Conservation (phyloP, 164 flowering plant genomes). For the Tetrastigma voinierianum region DNA sequence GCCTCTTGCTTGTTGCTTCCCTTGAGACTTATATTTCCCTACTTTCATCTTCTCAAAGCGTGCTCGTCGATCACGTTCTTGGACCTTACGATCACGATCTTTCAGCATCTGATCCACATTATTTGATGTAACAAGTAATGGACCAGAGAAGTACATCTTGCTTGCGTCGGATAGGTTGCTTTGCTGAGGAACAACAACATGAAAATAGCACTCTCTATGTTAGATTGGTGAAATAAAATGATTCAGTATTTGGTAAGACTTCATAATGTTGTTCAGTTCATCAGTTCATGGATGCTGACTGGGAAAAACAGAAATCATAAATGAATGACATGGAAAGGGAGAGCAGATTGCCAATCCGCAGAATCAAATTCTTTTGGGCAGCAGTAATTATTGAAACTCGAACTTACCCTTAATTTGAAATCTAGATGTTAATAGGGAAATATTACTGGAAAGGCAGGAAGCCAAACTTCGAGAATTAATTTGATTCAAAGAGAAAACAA, state of each 20-base stretch:
- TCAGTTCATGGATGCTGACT: too few species aligned
- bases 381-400: too few species aligned
- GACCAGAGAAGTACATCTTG: constrained; percentile 56
- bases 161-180: constrained; percentile 23
- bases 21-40: constrained; percentile 9
- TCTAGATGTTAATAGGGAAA: too few species aligned
- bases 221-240: background rate
- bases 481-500: too few species aligned
- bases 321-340: too few species aligned
- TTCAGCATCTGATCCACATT: constrained; percentile 57
- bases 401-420: too few species aligned
- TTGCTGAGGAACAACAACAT: constrained; percentile 25
- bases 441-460: too few species aligned
- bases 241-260: background rate
- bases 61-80: constrained; percentile 50
- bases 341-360: too few species aligned
- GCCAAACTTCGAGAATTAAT: too few species aligned
- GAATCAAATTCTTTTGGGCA: too few species aligned
- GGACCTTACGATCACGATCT: constrained; percentile 57
- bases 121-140: constrained; percentile 39
- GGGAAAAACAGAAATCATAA: too few species aligned
- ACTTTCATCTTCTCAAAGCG: constrained; percentile 30
- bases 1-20: constrained; percentile 4
- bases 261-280: too few species aligned
- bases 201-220: background rate